A percentile compares a stretch with the other conserved stretches of the same genome.
Conservation (phyloP, 192 early-diverging fungal genomes). For the Gryganskiella cystojenkinii region DNA sequence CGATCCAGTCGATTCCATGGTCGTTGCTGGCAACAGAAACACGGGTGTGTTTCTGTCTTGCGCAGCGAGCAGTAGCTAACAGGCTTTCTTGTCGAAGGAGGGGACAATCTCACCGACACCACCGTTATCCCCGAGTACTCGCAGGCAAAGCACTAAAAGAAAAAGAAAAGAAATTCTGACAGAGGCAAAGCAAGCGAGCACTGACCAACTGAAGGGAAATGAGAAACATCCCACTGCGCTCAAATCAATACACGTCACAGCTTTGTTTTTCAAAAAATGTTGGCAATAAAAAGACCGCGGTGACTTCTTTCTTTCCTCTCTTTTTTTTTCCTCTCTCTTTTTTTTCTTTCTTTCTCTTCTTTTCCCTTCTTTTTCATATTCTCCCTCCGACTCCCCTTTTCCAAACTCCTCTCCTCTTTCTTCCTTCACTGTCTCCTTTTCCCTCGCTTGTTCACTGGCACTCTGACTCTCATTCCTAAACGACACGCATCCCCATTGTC, state of each 20-base stretch:
- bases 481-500: neutral
- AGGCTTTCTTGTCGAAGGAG: too few species aligned
- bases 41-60: too few species aligned
- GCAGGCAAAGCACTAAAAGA: too few species aligned
- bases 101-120: too few species aligned
- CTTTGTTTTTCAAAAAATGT: too few species aligned
- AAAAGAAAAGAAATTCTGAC: too few species aligned
- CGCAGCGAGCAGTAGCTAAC: too few species aligned
- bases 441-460: neutral
- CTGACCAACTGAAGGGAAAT: neutral
- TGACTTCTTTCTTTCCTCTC: neutral
- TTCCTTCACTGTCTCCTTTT: neutral
- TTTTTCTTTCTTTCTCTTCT: neutral
- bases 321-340: slow-evolving; percentile 16
- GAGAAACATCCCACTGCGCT: neutral
- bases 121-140: too few species aligned
- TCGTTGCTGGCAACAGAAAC: too few species aligned
- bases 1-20: too few species aligned
- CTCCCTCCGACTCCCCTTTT: neutral
- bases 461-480: neutral
- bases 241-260: slow-evolving; percentile 14
- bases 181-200: neutral
- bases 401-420: slow-evolving; percentile 6
- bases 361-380: slow-evolving; percentile 6
- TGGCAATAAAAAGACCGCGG: too few species aligned